A percentile compares a stretch with the other conserved stretches of the same genome.
These are phyloP conservation scores for Quercus suber DNA, from an alignment of 306 rosid species.

Conservation along the genomic window DNA sequence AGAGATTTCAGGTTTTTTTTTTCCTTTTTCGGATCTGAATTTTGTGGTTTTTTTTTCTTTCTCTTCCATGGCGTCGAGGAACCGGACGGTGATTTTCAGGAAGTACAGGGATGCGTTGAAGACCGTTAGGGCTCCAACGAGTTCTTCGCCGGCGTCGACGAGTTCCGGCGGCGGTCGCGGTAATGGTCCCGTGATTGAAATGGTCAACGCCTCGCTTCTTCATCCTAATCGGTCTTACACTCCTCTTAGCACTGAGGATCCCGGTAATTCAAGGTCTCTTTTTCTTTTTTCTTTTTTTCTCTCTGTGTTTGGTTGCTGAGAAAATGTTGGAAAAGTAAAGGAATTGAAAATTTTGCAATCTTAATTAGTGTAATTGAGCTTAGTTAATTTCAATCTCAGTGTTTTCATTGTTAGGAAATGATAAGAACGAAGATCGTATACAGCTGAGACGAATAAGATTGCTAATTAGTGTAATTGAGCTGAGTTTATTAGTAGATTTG, in stretches of 20 bases:
- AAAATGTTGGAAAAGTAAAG: background rate
- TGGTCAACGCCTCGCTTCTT: slow-evolving; percentile 79
- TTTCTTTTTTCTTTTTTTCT: slow-evolving; percentile 13
- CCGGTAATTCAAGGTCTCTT: slow-evolving; percentile 77
- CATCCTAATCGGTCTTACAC: slow-evolving; percentile 75
- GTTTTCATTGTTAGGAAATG: too few relatives aligned
- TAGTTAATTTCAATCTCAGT: too few relatives aligned
- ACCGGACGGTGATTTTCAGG: slow-evolving; percentile 56
- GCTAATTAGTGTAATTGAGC: too few relatives aligned
- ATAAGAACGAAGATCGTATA: too few relatives aligned
- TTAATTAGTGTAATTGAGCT: too few relatives aligned
- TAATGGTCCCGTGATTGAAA: slow-evolving; percentile 77
- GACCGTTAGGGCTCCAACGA: slow-evolving; percentile 69
- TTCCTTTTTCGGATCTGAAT: slow-evolving; percentile 21
- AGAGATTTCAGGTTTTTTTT: background rate
- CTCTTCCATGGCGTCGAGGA: slow-evolving; percentile 57
- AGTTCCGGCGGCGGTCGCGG: slow-evolving; percentile 31
- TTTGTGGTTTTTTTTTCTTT: background rate
- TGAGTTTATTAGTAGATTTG: too few relatives aligned
- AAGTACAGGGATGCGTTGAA: slow-evolving; percentile 75
- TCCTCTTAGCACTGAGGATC: slow-evolving; percentile 95
- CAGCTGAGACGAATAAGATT: too few relatives aligned
- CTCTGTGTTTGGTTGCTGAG: background rate
- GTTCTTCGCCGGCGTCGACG: slow-evolving; percentile 40
- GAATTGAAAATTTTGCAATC: too few relatives aligned